These are phyloP conservation scores for Galerina sulciceps DNA, from an alignment of 768 basidiomycete species.

Conservation along the genomic window DNA sequence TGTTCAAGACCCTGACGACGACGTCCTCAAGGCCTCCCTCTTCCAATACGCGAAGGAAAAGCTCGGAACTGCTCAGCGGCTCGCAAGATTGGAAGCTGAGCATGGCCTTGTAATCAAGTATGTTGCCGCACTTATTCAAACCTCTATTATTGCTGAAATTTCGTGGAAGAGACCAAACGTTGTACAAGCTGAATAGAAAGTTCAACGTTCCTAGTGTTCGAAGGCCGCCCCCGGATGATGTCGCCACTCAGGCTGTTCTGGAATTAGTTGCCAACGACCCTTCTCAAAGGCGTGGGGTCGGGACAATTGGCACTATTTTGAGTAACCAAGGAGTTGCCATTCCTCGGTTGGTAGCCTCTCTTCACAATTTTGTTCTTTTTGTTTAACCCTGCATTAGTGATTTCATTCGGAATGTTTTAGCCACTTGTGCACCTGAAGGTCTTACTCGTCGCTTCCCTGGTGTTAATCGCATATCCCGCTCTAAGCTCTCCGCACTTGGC, in stretches of 20 bases:
- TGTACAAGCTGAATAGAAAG: slow-evolving; percentile 15
- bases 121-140: neutral
- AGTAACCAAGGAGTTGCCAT: slow-evolving; percentile 18
- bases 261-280: slow-evolving; percentile 21
- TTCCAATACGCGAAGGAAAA: slow-evolving; percentile 21
- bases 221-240: slow-evolving; percentile 16
- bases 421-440: slow-evolving; percentile 22
- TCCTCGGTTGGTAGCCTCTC: slow-evolving; percentile 14
- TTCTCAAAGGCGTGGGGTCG: slow-evolving; percentile 17
- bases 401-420: slow-evolving; percentile 18
- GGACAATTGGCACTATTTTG: slow-evolving; percentile 19
- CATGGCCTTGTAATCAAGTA: slow-evolving; percentile 4
- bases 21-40: slow-evolving; percentile 8
- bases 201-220: slow-evolving; percentile 19
- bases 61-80: slow-evolving; percentile 7
- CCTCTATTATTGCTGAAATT: neutral
- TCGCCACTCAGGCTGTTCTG: slow-evolving; percentile 21
- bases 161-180: slow-evolving; percentile 11
- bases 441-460: slow-evolving; percentile 24
- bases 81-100: slow-evolving; percentile 4
- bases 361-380: neutral
- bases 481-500: slow-evolving; percentile 19
- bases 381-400: slow-evolving; percentile 12
- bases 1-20: slow-evolving; percentile 19
- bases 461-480: slow-evolving; percentile 12